These are phyloP conservation scores for Xylaria digitata DNA, from an alignment of 2,329 filamentous ascomycete species.

Conservation along the genomic window DNA sequence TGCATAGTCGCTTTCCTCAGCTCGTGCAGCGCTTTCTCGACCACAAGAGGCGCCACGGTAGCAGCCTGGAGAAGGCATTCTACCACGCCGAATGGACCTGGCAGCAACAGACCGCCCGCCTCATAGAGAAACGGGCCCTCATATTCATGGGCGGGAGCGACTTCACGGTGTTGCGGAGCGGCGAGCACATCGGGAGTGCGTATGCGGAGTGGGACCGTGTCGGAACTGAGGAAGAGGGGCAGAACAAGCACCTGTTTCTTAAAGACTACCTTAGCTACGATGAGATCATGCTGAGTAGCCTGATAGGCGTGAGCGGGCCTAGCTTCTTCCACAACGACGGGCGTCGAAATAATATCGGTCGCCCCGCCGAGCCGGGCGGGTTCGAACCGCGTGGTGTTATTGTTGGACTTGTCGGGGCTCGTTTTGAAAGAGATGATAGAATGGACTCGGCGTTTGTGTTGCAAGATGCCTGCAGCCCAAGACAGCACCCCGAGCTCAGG, in stretches of 20 bases:
- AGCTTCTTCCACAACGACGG: slow-evolving; percentile 51
- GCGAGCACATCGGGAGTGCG: slow-evolving; percentile 6
- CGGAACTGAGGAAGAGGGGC: slow-evolving; percentile 40
- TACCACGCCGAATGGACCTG: slow-evolving; percentile 43
- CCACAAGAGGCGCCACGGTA: slow-evolving; percentile 46
- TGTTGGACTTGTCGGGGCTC: slow-evolving; percentile 50
- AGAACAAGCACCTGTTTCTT: slow-evolving; percentile 39
- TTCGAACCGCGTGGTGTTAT: slow-evolving; percentile 49
- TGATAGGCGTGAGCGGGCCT: slow-evolving; percentile 48
- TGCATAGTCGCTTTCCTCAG: slow-evolving; percentile 43
- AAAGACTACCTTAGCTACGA: slow-evolving; percentile 50
- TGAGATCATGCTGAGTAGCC: slow-evolving; percentile 51
- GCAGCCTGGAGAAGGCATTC: slow-evolving; percentile 39
- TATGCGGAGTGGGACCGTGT: slow-evolving; percentile 46
- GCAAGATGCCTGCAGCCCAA: slow-evolving; percentile 1
- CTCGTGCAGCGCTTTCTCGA: slow-evolving; percentile 46
- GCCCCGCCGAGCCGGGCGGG: slow-evolving; percentile 16
- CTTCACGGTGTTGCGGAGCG: slow-evolving; percentile 43
- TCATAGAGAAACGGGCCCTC: slow-evolving; percentile 45
- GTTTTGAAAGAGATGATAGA: slow-evolving; percentile 47
- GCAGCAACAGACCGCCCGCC: slow-evolving; percentile 42
- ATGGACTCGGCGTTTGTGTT: slow-evolving; percentile 47
- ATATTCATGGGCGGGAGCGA: slow-evolving; percentile 42
- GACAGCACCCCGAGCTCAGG: slow-evolving; percentile 42
- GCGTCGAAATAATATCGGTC: slow-evolving; percentile 41